Percentiles rank a stretch among this genome's conserved stretches.
Evolutionary conservation across 2,329 filamentous ascomycete genomes (phyloP).

Genomic region (Colletotrichum lentis): DNA sequence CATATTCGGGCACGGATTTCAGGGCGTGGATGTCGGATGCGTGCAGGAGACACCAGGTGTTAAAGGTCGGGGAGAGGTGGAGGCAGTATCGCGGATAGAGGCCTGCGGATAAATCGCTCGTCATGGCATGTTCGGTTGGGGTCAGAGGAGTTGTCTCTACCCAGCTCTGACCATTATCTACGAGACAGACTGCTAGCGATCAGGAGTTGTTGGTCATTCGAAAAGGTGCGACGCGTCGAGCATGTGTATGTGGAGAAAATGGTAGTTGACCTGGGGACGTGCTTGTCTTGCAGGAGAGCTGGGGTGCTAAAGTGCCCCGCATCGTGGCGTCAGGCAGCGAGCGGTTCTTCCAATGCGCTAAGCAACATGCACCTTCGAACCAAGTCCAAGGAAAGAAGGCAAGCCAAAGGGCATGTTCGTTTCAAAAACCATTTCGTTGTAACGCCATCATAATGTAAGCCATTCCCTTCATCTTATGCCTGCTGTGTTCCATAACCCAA

Average conservation of each 20-base stretch:
- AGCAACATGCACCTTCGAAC: not conserved
- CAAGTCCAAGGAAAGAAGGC: not conserved
- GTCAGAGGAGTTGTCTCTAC: not conserved
- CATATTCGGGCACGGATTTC: conserved; percentile 57
- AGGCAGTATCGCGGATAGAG: conserved; percentile 72
- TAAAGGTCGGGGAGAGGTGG: conserved; percentile 67
- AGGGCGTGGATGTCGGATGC: conserved; percentile 60
- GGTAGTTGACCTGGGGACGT: conserved; percentile 32
- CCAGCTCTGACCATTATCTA: not conserved
- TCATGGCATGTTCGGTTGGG: conserved; percentile 59
- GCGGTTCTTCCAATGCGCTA: not conserved
- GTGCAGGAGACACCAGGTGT: conserved; percentile 66
- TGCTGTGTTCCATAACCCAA: conserved; percentile 7
- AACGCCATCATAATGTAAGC: conserved; percentile 23
- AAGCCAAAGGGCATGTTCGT: no score
- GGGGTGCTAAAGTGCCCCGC: conserved; percentile 21
- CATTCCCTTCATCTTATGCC: conserved; percentile 8
- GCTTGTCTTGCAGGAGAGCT: not conserved
- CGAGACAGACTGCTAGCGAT: not conserved
- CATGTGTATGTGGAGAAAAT: not conserved
- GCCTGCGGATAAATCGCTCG: conserved; percentile 46
- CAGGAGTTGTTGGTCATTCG: not conserved
- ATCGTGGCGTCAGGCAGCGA: conserved; percentile 14
- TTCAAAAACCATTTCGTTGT: not conserved
- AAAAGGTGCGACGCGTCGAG: conserved; percentile 12